Evolutionary conservation across 768 basidiomycete species (phyloP).

Genomic region (Collybia nuda): DNA sequence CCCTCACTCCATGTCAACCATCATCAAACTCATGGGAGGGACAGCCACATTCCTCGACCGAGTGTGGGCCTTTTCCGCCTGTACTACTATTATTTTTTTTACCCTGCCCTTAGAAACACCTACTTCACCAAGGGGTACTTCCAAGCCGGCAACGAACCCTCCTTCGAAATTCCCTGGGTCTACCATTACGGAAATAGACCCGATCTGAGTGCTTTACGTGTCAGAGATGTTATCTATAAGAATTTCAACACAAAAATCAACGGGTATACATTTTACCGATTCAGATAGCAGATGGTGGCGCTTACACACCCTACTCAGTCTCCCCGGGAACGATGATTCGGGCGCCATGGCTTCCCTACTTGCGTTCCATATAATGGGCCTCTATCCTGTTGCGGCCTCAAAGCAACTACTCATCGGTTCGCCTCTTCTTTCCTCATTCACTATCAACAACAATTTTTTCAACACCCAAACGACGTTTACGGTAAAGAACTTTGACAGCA

Average conservation of each 20-base stretch:
- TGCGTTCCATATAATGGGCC: constrained; percentile 47
- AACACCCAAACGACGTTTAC: constrained; percentile 38
- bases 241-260: constrained; percentile 46
- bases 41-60: constrained; percentile 37
- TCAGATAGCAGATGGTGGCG: background rate
- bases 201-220: constrained; percentile 45
- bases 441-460: constrained; percentile 36
- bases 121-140: constrained; percentile 47
- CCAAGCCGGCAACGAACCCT: constrained; percentile 49
- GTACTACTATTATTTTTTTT: background rate
- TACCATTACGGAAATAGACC: constrained; percentile 53
- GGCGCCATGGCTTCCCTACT: constrained; percentile 53
- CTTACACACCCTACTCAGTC: constrained; percentile 20
- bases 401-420: constrained; percentile 47
- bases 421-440: constrained; percentile 46
- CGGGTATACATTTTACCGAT: constrained; percentile 28
- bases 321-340: constrained; percentile 54
- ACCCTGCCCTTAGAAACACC: constrained; percentile 29
- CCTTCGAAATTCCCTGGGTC: constrained; percentile 45
- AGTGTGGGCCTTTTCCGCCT: constrained; percentile 27
- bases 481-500: constrained; percentile 40
- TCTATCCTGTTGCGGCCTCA: constrained; percentile 48
- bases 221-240: constrained; percentile 40
- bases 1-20: constrained; percentile 48
- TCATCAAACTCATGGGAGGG: constrained; percentile 48